Evolutionary conservation across 768 basidiomycete species (phyloP).

Genomic region (Macrolepiota fuliginosa): DNA sequence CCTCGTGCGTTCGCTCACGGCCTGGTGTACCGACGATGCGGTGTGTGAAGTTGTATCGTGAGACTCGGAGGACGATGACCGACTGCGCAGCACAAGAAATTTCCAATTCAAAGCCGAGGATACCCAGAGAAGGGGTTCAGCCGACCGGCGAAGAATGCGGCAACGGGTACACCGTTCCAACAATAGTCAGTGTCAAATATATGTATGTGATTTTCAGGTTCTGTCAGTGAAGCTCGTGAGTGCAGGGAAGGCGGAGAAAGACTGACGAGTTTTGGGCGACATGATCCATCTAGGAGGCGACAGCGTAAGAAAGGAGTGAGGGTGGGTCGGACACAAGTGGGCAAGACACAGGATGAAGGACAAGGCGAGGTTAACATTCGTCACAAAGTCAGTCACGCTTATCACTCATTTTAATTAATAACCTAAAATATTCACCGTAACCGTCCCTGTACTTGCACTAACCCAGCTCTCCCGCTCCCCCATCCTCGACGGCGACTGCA

Average conservation of each 20-base stretch:
- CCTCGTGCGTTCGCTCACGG: neutral
- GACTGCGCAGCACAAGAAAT: neutral
- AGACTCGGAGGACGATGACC: slow-evolving; percentile 9
- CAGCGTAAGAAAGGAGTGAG: neutral
- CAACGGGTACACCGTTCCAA: neutral
- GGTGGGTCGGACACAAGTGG: neutral
- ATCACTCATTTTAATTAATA: neutral
- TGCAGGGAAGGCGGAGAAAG: neutral
- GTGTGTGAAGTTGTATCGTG: slow-evolving; percentile 1
- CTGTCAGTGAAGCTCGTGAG: neutral
- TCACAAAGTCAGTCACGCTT: neutral
- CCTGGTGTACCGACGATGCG: neutral
- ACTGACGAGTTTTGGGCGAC: neutral
- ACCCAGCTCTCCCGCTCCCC: neutral
- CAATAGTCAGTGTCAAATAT: neutral
- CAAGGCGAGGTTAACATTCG: neutral
- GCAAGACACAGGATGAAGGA: neutral
- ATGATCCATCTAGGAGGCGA: slow-evolving; percentile 9
- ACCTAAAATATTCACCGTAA: neutral
- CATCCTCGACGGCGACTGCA: neutral
- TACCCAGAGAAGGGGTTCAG: neutral
- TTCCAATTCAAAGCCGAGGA: neutral
- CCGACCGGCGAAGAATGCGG: neutral
- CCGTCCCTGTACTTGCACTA: neutral
- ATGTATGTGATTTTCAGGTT: neutral